Conservation (phyloP, 2,329 filamentous ascomycete genomes). For the Cladosporium sp. region DNA sequence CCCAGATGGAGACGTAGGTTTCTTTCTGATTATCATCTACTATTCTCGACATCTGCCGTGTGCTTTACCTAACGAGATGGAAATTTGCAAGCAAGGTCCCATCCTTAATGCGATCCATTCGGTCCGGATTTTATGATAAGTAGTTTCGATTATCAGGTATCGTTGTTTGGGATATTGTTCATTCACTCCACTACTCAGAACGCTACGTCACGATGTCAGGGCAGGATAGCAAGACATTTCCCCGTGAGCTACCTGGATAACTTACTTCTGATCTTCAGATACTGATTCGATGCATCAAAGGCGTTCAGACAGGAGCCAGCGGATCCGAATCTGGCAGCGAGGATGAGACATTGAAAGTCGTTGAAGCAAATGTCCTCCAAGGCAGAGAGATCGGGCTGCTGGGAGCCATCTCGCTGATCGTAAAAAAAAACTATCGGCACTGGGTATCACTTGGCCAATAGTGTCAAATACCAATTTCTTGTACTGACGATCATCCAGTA, state of each 20-base stretch:
- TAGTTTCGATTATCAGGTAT: background rate
- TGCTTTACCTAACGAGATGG: background rate
- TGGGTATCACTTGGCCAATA: background rate
- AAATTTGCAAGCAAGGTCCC: background rate
- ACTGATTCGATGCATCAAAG: background rate
- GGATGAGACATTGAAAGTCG: background rate
- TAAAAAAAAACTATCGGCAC: slow-evolving; percentile 2
- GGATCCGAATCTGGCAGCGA: background rate
- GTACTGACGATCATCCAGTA: background rate
- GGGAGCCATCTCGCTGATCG: background rate
- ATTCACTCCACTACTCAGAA: background rate
- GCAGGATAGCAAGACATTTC: background rate
- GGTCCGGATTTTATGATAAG: background rate
- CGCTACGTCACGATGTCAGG: background rate
- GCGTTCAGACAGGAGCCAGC: background rate
- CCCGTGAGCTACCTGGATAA: background rate
- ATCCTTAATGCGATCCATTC: background rate
- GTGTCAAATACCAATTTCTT: background rate
- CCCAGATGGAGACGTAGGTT: background rate
- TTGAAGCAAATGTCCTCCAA: background rate
- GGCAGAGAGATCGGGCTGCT: background rate
- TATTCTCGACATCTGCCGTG: background rate
- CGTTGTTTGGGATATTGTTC: background rate
- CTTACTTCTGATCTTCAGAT: background rate
- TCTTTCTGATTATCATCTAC: background rate